Percentiles rank a stretch among this genome's conserved stretches.
These are phyloP conservation scores for Dianthus caryophyllus DNA, from an alignment of 148 eudicot species.

Conservation along the genomic window DNA sequence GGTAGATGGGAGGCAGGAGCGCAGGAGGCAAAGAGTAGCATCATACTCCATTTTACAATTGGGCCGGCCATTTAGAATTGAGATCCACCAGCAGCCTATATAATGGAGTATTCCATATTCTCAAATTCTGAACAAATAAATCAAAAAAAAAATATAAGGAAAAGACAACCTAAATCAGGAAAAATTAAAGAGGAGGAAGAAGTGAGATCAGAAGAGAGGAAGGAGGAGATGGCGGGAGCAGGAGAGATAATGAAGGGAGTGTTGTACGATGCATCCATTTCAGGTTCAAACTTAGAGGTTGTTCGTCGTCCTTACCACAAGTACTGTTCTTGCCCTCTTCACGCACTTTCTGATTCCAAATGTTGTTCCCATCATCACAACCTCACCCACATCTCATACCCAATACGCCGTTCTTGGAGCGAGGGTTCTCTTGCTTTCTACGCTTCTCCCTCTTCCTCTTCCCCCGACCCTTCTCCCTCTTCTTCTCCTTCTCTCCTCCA, in stretches of 20 bases:
- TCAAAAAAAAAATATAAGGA: no score
- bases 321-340: slow-evolving; percentile 25
- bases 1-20: no score
- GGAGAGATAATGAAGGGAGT: slow-evolving; percentile 16
- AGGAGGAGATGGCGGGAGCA: slow-evolving; percentile 12
- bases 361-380: slow-evolving; percentile 6
- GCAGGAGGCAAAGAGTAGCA: no score
- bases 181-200: no score
- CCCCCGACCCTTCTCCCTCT: no score
- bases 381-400: slow-evolving; percentile 36
- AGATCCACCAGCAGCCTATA: no score
- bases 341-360: background rate
- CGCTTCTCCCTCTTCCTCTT: background rate
- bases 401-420: slow-evolving; percentile 31
- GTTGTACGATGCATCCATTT: slow-evolving; percentile 19
- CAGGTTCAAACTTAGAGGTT: slow-evolving; percentile 12
- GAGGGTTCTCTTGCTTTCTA: slow-evolving; percentile 20
- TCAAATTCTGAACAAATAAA: no score
- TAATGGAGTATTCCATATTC: no score
- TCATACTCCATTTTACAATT: no score
- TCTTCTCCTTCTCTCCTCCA: background rate
- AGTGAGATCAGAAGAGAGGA: no score
- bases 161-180: no score
- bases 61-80: no score
- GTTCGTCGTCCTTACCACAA: slow-evolving; percentile 23